Conservation (phyloP, 1,284 basidiomycete genomes). For the Boletus semigastroideus region DNA sequence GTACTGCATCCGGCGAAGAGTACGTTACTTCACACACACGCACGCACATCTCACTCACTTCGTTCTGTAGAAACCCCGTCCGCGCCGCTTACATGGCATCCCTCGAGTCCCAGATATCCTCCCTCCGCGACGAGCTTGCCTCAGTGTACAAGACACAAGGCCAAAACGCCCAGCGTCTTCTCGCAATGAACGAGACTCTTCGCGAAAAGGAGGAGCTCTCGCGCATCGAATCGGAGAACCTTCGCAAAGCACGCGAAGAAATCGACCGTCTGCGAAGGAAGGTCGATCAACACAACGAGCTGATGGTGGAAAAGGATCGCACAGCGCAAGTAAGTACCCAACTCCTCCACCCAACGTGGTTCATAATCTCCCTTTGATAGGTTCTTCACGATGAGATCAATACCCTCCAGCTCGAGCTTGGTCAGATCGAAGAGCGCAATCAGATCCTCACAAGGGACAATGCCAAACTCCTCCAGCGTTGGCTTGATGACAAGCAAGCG, state of each 20-base stretch:
- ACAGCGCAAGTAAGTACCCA: slow-evolving; percentile 72
- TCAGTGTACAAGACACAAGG: slow-evolving; percentile 95
- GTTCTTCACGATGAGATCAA: slow-evolving; percentile 93
- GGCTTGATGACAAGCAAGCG: slow-evolving; percentile 92
- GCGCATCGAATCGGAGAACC: slow-evolving; percentile 73
- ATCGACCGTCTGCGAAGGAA: slow-evolving; percentile 67
- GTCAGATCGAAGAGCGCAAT: slow-evolving; percentile 87
- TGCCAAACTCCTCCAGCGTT: slow-evolving; percentile 89
- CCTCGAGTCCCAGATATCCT: slow-evolving; percentile 90
- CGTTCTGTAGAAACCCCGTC: slow-evolving; percentile 66
- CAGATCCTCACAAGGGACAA: slow-evolving; percentile 87
- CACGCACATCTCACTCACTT: slow-evolving; percentile 10
- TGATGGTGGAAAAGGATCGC: slow-evolving; percentile 86
- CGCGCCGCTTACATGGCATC: slow-evolving; percentile 86
- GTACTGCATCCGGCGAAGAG: slow-evolving; percentile 64
- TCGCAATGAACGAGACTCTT: slow-evolving; percentile 92
- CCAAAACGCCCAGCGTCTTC: slow-evolving; percentile 89
- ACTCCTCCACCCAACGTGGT: not conserved
- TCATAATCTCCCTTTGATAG: slow-evolving; percentile 41
- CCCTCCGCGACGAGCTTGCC: slow-evolving; percentile 86
- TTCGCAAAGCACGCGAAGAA: slow-evolving; percentile 73
- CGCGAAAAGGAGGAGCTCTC: slow-evolving; percentile 87
- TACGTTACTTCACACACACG: slow-evolving; percentile 38
- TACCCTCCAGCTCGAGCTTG: slow-evolving; percentile 86
- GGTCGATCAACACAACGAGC: slow-evolving; percentile 81